phyloP scores from a whole-genome alignment of 441 rosid species.

The Erodium chrysanthum region DNA sequence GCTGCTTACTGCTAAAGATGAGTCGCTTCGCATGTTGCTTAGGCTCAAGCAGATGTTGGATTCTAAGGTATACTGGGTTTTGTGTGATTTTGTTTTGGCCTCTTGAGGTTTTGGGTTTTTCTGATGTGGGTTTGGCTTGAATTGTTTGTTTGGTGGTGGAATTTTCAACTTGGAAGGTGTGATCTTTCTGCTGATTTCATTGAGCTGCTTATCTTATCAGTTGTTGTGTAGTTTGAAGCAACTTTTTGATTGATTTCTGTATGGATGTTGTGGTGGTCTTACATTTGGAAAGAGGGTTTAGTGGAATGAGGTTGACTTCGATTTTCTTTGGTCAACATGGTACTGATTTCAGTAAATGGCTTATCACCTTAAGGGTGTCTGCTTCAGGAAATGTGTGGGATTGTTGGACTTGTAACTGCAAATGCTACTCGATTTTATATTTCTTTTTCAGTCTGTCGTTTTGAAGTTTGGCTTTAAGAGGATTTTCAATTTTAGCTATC shows the following conservation, averaged over 20 bases:
- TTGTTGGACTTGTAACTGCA: neutral
- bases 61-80: conserved; percentile 47
- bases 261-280: neutral
- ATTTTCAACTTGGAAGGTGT: neutral
- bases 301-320: conserved; percentile 3
- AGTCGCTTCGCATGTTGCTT: conserved; percentile 62
- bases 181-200: conserved; percentile 1
- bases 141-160: conserved; percentile 14
- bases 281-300: neutral
- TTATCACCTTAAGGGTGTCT: neutral
- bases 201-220: neutral
- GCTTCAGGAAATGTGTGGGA: neutral
- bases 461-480: neutral
- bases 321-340: neutral
- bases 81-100: conserved; percentile 10
- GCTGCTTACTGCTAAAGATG: conserved; percentile 58
- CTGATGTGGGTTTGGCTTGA: conserved; percentile 12
- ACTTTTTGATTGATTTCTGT: neutral
- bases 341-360: neutral
- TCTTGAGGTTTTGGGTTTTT: neutral
- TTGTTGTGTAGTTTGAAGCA: neutral
- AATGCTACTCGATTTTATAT: neutral
- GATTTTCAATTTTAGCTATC: neutral
- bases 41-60: conserved; percentile 76
- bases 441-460: neutral